These are phyloP conservation scores for Caulochytrium protostelioides DNA, from an alignment of 371 early-diverging fungal genomes.

Conservation along the genomic window DNA sequence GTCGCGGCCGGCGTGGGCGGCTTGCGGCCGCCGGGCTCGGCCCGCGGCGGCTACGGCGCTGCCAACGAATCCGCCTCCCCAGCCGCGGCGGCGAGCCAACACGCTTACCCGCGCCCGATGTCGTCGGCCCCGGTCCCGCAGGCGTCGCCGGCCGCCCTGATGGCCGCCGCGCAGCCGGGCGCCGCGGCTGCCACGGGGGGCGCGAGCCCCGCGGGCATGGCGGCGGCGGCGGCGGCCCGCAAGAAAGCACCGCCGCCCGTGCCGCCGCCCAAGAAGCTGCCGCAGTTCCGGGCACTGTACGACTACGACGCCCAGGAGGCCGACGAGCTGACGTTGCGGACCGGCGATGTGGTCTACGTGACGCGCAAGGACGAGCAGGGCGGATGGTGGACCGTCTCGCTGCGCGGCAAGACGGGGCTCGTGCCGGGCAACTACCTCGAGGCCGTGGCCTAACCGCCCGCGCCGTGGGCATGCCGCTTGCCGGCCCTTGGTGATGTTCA, in stretches of 20 bases:
- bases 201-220: background rate
- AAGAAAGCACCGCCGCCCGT: slow-evolving; percentile 23
- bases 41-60: background rate
- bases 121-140: background rate
- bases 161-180: slow-evolving; percentile 1
- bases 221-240: slow-evolving; percentile 9
- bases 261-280: slow-evolving; percentile 28
- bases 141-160: background rate
- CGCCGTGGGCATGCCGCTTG: no score
- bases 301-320: slow-evolving; percentile 23
- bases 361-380: slow-evolving; percentile 21
- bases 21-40: slow-evolving; percentile 7
- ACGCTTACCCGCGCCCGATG: background rate
- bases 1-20: no score
- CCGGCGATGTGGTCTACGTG: slow-evolving; percentile 22
- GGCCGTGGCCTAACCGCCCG: no score
- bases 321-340: slow-evolving; percentile 22
- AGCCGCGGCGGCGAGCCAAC: background rate
- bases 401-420: slow-evolving; percentile 51
- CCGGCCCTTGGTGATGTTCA: no score
- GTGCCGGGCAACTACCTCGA: slow-evolving; percentile 70
- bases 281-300: slow-evolving; percentile 20
- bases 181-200: slow-evolving; percentile 1
- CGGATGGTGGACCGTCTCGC: slow-evolving; percentile 30
- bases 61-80: slow-evolving; percentile 2